Base-by-base conservation (phyloP, 305 asterid species). In the Coffea humblotiana region DNA sequence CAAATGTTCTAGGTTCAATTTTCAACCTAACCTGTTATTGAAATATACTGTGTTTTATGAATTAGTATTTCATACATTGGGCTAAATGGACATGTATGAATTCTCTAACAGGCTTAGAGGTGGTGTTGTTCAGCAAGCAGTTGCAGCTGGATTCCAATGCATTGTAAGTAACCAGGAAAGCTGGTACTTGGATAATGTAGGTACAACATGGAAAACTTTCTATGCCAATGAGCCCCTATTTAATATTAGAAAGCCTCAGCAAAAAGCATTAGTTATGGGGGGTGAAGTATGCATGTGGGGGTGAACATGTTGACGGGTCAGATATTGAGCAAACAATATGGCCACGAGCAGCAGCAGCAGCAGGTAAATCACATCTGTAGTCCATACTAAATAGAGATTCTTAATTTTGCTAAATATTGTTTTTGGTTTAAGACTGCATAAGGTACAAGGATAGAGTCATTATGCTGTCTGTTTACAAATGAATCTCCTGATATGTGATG, bases 241-340 rank as follows among this genome's bases (percentile, higher is more conserved):
- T 35, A 91, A 91, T 71, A 96, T 96, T 75, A 90, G 93, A 8
- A 83, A 91, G 75, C 90, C 91, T 0, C 85, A 86, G 83, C 92
- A 90, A 69, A 97, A 91, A 83, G 88, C 88, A 1, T 76, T 94
- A 48, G 92, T 96, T 78, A 87, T 96, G 7, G 98, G 99, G 3
- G 98, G 98, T 13, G 99, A 94, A 85, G 97, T 96, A 2, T 94
- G 98, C 88, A 68, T 64, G 94, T 96, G 99, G 99, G 99, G 99
- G 85, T 3, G 99, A 96, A 77, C 88, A 78, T 27, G 77, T 92
- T 19, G 99, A 96, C 79, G 92, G 86, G 5, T 96, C 99, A 19
- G 88, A 95, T 76, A 90, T 96, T 69, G 94, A 91, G 88, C 97
- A 91, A 83, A 94, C 97, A 1, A 91, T 96, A 83, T 96, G 99